Conservation (phyloP, 2,329 filamentous ascomycete species). For the Alternaria novae-zelandiae region DNA sequence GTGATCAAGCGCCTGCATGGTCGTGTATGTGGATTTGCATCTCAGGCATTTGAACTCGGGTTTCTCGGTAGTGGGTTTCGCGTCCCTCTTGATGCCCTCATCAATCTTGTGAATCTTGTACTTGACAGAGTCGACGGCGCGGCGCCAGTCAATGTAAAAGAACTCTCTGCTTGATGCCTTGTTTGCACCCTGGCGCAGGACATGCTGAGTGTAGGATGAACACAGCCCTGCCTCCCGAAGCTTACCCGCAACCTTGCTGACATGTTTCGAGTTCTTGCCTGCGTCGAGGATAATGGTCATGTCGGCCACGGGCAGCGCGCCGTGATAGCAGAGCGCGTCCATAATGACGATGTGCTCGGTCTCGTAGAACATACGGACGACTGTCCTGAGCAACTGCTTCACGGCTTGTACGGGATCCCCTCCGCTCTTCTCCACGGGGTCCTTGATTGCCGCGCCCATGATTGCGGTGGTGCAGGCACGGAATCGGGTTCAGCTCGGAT, state of each 20-base stretch:
- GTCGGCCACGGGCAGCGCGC: slow-evolving; percentile 84
- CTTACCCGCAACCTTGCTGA: slow-evolving; percentile 86
- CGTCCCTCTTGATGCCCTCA: slow-evolving; percentile 84
- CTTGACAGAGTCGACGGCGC: slow-evolving; percentile 94
- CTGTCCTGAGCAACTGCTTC: slow-evolving; percentile 82
- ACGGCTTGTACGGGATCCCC: slow-evolving; percentile 65
- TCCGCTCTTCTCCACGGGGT: slow-evolving; percentile 51
- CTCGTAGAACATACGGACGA: slow-evolving; percentile 84
- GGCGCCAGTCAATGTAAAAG: slow-evolving; percentile 96
- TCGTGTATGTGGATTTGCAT: slow-evolving; percentile 86
- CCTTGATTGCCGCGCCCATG: slow-evolving; percentile 41
- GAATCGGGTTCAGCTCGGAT: neutral
- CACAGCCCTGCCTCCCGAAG: slow-evolving; percentile 87
- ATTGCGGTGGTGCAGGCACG: slow-evolving; percentile 7
- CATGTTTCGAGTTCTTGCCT: slow-evolving; percentile 86
- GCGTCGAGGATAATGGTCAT: slow-evolving; percentile 76
- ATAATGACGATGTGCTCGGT: slow-evolving; percentile 83
- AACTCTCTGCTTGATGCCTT: slow-evolving; percentile 87
- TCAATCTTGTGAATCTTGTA: slow-evolving; percentile 89
- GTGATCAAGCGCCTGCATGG: slow-evolving; percentile 85
- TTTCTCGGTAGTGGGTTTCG: slow-evolving; percentile 77
- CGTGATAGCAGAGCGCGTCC: slow-evolving; percentile 79
- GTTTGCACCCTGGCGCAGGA: slow-evolving; percentile 80
- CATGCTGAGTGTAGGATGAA: slow-evolving; percentile 75
- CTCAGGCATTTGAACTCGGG: slow-evolving; percentile 88